These are phyloP conservation scores for Solanum hybrid DNA, from an alignment of 305 asterid genomes.

Conservation along the genomic window DNA sequence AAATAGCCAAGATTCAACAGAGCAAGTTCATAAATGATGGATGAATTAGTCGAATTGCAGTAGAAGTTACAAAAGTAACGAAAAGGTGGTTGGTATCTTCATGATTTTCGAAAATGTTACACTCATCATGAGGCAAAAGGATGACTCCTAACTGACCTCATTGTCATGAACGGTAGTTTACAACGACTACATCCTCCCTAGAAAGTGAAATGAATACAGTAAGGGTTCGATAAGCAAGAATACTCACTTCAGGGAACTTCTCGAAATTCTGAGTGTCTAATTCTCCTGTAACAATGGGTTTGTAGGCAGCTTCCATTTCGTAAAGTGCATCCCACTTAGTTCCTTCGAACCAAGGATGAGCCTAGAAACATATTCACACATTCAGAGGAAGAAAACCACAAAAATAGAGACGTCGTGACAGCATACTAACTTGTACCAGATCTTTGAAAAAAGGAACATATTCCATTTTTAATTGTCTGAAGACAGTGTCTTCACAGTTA, in stretches of 20 bases:
- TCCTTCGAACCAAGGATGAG: slow-evolving; percentile 78
- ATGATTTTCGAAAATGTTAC: background rate
- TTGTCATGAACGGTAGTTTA: background rate
- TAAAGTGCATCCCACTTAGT: slow-evolving; percentile 78
- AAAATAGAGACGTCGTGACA: background rate
- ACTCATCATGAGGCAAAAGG: background rate
- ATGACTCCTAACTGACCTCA: background rate
- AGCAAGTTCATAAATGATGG: background rate
- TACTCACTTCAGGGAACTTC: slow-evolving; percentile 78
- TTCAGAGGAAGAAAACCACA: background rate
- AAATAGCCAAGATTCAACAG: background rate
- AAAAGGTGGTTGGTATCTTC: background rate
- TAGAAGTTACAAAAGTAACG: background rate
- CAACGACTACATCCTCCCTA: background rate
- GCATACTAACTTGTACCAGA: background rate
- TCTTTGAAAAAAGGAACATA: background rate
- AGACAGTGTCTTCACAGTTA: background rate
- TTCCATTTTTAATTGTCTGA: background rate
- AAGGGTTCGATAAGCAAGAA: background rate
- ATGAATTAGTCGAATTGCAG: background rate
- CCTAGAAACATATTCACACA: slow-evolving; percentile 35
- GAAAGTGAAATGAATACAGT: background rate
- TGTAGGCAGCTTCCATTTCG: slow-evolving; percentile 93
- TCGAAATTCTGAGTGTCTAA: slow-evolving; percentile 94
- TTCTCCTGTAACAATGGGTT: slow-evolving; percentile 79